phyloP scores from a whole-genome alignment of 2,329 filamentous ascomycete genomes.

The Pezicula radicicola region DNA sequence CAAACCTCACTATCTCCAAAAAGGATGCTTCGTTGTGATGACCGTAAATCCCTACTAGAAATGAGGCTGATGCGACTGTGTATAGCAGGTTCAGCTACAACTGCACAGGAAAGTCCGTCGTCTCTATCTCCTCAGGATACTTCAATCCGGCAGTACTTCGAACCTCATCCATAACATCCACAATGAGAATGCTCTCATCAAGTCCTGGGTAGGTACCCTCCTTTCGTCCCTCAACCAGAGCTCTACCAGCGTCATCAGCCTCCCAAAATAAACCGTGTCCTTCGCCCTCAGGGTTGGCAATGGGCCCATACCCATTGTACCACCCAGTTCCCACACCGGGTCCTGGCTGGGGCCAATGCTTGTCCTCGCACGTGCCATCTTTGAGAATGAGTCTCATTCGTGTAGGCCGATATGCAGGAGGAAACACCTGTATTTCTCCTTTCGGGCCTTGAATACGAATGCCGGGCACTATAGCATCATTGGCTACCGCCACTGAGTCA shows the following conservation, averaged over 20 bases:
- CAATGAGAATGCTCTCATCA: conserved; percentile 61
- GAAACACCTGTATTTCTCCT: conserved; percentile 60
- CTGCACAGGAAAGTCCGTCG: no score
- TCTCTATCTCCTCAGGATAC: conserved; percentile 62
- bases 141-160: conserved; percentile 55
- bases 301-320: conserved; percentile 29
- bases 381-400: conserved; percentile 42
- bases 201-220: conserved; percentile 54
- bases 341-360: background rate
- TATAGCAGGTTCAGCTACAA: no score
- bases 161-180: conserved; percentile 67
- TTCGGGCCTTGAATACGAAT: conserved; percentile 59
- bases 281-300: conserved; percentile 28
- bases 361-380: conserved; percentile 13
- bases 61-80: no score
- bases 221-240: conserved; percentile 54
- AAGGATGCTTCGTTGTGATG: no score
- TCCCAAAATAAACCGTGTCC: conserved; percentile 67
- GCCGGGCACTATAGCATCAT: conserved; percentile 26
- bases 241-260: conserved; percentile 60
- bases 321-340: conserved; percentile 23
- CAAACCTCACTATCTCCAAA: no score
- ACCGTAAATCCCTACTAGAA: no score
- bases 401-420: conserved; percentile 50
- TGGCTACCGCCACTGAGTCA: no score